These are phyloP conservation scores for Lipomyces yarrowii DNA, from an alignment of 1,139 yeast species.

Conservation along the genomic window DNA sequence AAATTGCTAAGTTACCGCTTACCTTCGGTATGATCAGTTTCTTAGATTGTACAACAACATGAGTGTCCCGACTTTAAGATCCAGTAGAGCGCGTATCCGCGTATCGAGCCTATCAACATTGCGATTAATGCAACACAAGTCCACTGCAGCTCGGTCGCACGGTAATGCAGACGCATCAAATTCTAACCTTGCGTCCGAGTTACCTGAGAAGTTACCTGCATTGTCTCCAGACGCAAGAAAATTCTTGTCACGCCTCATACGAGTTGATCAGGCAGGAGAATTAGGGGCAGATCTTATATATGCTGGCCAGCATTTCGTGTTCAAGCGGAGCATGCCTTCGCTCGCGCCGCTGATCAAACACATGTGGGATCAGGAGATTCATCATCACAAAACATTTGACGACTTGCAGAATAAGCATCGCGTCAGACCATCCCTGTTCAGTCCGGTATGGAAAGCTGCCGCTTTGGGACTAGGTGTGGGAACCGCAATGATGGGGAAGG, in stretches of 20 bases:
- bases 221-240: slow-evolving; percentile 19
- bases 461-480: slow-evolving; percentile 85
- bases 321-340: slow-evolving; percentile 59
- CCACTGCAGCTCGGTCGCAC: neutral
- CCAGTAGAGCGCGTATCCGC: neutral
- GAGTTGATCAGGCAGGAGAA: slow-evolving; percentile 98
- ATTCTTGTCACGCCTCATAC: slow-evolving; percentile 44
- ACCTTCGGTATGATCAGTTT: neutral
- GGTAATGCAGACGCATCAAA: neutral
- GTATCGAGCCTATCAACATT: neutral
- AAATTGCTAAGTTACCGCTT: neutral
- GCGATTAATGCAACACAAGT: neutral
- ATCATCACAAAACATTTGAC: slow-evolving; percentile 86
- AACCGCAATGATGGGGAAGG: slow-evolving; percentile 85
- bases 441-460: slow-evolving; percentile 92
- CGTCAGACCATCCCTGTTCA: slow-evolving; percentile 85
- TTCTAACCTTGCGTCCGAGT: neutral
- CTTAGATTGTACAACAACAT: neutral
- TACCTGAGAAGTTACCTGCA: slow-evolving; percentile 12
- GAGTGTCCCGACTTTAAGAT: neutral
- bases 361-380: slow-evolving; percentile 98
- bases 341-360: slow-evolving; percentile 78
- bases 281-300: slow-evolving; percentile 95
- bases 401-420: slow-evolving; percentile 71
- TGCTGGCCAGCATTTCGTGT: slow-evolving; percentile 82